A percentile compares a stretch with the other conserved stretches of the same genome.
Evolutionary conservation across 495 filamentous ascomycete species (phyloP).

Genomic region (Rostrohypoxylon terebratum): DNA sequence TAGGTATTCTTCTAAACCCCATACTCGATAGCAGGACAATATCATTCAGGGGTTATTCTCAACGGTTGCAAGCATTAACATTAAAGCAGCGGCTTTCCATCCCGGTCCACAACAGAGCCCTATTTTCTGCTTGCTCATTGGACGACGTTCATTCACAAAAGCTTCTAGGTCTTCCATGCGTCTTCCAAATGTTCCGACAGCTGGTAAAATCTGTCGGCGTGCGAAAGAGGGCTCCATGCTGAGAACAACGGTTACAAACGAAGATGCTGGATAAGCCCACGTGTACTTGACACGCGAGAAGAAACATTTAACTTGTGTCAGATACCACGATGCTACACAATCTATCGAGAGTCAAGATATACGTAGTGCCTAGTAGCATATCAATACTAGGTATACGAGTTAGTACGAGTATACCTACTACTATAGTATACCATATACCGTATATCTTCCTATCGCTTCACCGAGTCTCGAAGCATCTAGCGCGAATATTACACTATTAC

Average conservation of each 20-base stretch:
- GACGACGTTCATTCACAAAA: slow-evolving; percentile 17
- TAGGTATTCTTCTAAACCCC: slow-evolving; percentile 15
- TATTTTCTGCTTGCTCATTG: slow-evolving; percentile 15
- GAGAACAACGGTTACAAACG: slow-evolving; percentile 16
- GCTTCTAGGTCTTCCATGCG: slow-evolving; percentile 43
- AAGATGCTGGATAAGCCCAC: slow-evolving; percentile 16
- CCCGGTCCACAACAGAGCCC: slow-evolving; percentile 9
- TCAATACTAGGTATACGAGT: too few species aligned
- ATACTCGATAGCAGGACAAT: slow-evolving; percentile 1
- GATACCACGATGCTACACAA: slow-evolving; percentile 6
- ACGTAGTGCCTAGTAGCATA: too few species aligned
- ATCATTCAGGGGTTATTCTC: slow-evolving; percentile 20
- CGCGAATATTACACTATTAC: not conserved
- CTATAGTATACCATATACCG: not conserved
- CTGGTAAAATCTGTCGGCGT: slow-evolving; percentile 5
- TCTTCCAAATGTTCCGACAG: slow-evolving; percentile 42
- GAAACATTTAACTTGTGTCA: slow-evolving; percentile 8
- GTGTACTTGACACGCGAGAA: slow-evolving; percentile 30
- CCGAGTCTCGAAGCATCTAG: slow-evolving; percentile 15
- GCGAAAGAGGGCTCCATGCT: slow-evolving; percentile 10
- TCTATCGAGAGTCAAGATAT: too few species aligned
- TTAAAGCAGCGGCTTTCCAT: slow-evolving; percentile 27
- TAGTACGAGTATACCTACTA: too few species aligned
- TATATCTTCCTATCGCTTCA: slow-evolving; percentile 21
- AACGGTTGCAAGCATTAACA: slow-evolving; percentile 33